Base-by-base conservation (phyloP, 306 rosid species). In the Neltuma alba region DNA sequence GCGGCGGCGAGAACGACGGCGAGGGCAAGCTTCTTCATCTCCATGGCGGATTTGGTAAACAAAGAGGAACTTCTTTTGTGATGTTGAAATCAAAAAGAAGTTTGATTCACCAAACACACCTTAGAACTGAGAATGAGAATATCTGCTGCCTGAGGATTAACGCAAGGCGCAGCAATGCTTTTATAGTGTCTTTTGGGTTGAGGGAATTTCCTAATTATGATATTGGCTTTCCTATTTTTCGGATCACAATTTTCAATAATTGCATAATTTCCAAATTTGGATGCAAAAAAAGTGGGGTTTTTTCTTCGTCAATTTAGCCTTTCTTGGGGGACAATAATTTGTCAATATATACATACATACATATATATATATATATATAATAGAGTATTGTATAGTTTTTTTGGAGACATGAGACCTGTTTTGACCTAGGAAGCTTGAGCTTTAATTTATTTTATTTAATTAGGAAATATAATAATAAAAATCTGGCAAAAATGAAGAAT, bases 21-120 rank as follows among this genome's bases (percentile, higher is more conserved):
- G 41, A 87, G 79, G 31, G 85, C 85, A 16, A 88, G 82, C 85
- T 85, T 88, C 86, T 81, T 85, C 87, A 88, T 85, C 74, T 85
- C 89, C 89, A 88, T 87, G 34, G 21, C 37, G 38, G 37, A 25
- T 25, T 25, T 2, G 18, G 64, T 57, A 57, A 57, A 57, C 16
- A 4, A 23, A 25, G 28, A 57, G 33, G 33, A 57, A 57, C 8
- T 57, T 57, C 31, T 18, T 18, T 6, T 16, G 9, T 4, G 23
- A 48, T 48, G 21, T 23, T 10, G 30, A 23, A 57, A 25, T 57
- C 8, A 11, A 25, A 57, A 25, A 10, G 15, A 23, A 10, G 33
- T 25, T 55, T 57, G 31, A 4, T 25, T 60, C 14, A 14, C 10
- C 66, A 28, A 60, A 60, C n/a, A 6, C 37, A 38, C n/a, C 21